Conservation (phyloP, 345 rosid genomes). For the Corchorus capsularis region DNA sequence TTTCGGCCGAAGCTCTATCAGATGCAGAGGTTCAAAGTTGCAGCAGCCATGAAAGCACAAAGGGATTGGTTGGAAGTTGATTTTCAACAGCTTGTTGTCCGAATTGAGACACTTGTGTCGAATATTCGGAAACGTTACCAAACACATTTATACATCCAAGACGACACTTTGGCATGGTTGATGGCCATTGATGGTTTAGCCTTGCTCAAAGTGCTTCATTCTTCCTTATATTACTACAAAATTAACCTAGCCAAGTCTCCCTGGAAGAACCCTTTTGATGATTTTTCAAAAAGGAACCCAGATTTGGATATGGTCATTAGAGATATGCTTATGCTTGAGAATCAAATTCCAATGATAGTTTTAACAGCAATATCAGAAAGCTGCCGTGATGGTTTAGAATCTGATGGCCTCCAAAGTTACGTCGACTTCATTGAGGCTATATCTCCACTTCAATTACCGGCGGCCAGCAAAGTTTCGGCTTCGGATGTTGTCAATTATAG, state of each 20-base stretch:
- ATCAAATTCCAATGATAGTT: background rate
- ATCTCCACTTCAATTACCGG: background rate
- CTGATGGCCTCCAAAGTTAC: background rate
- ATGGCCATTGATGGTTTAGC: background rate
- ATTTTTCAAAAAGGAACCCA: background rate
- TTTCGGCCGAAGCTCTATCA: background rate
- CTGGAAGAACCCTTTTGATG: no score
- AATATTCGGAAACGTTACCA: background rate
- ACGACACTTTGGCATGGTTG: background rate
- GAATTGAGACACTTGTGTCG: background rate
- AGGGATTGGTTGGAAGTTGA: background rate
- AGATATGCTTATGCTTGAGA: background rate
- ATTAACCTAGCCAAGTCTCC: background rate
- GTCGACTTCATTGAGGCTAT: background rate
- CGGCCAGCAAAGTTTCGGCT: background rate
- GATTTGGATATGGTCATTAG: background rate
- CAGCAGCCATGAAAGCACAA: background rate
- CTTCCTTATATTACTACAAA: background rate
- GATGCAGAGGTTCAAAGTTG: slow-evolving; percentile 2
- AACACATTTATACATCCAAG: background rate
- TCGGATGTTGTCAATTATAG: background rate
- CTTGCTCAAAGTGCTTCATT: background rate
- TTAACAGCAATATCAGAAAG: background rate
- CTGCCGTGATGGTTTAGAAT: background rate
- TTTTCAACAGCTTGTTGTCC: background rate